These are phyloP conservation scores for Aspergillus sclerotiicarbonarius DNA, from an alignment of 495 filamentous ascomycete species.

Conservation along the genomic window DNA sequence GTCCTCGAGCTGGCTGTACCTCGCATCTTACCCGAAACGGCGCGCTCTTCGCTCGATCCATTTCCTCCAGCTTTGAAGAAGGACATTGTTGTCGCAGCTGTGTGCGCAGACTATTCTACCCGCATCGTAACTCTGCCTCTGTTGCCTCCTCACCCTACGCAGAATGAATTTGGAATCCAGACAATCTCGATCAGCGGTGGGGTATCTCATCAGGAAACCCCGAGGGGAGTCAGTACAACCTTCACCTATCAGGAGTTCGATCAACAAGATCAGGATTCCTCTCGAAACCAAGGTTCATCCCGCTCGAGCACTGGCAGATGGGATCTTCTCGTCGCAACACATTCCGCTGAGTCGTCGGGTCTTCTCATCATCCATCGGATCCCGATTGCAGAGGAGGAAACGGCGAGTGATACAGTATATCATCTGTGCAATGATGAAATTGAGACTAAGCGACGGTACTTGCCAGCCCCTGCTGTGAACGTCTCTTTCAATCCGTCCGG, in stretches of 20 bases:
- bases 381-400: conserved; percentile 35
- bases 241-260: conserved; percentile 51
- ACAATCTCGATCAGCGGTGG: conserved; percentile 51
- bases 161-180: conserved; percentile 51
- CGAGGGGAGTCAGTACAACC: conserved; percentile 65
- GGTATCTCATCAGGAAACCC: conserved; percentile 57
- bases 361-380: conserved; percentile 56
- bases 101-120: conserved; percentile 67
- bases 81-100: conserved; percentile 66
- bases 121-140: conserved; percentile 72
- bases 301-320: conserved; percentile 33
- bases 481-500: conserved; percentile 72
- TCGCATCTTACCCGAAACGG: conserved; percentile 47
- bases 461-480: conserved; percentile 61
- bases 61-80: conserved; percentile 59
- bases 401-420: conserved; percentile 23
- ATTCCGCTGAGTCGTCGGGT: conserved; percentile 67
- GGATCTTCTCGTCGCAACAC: conserved; percentile 58
- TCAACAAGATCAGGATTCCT: conserved; percentile 27
- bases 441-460: conserved; percentile 59
- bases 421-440: conserved; percentile 41
- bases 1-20: conserved; percentile 60
- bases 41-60: conserved; percentile 49
- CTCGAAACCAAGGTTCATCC: conserved; percentile 25
- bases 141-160: conserved; percentile 62